Evolutionary conservation across 306 rosid genomes (phyloP).

Genomic region (Lathyrus aphaca): DNA sequence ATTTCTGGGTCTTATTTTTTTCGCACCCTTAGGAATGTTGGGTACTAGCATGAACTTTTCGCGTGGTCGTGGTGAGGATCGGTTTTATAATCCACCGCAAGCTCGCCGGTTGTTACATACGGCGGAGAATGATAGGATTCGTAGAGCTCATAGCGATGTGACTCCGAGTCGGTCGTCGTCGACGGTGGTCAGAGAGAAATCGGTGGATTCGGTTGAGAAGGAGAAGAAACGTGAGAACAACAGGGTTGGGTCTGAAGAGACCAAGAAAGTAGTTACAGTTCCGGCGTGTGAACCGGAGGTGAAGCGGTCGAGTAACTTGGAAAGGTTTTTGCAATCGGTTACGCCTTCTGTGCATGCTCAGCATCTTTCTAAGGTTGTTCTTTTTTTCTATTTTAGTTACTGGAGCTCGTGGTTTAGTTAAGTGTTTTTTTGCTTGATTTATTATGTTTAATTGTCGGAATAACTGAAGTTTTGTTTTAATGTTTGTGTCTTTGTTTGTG

Average conservation of each 20-base stretch:
- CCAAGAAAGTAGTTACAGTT: conserved; percentile 37
- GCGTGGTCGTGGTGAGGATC: conserved; percentile 71
- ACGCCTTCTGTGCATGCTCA: conserved; percentile 72
- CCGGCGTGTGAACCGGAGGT: conserved; percentile 44
- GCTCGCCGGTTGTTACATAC: conserved; percentile 54
- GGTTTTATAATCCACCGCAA: conserved; percentile 59
- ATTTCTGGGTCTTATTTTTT: not conserved
- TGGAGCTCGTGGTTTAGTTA: not conserved
- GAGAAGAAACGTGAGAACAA: conserved; percentile 47
- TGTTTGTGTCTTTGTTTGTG: conserved; percentile 21
- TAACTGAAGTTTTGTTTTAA: conserved; percentile 9
- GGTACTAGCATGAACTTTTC: conserved; percentile 64
- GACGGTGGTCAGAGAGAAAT: conserved; percentile 14
- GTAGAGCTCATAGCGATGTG: conserved; percentile 62
- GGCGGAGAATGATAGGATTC: conserved; percentile 49
- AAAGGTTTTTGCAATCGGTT: conserved; percentile 70
- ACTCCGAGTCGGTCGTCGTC: conserved; percentile 36
- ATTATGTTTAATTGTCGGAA: not conserved
- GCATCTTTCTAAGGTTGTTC: conserved; percentile 61
- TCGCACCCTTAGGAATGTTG: conserved; percentile 49
- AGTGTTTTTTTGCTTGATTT: not conserved
- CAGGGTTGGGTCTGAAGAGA: conserved; percentile 45
- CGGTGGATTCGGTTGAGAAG: conserved; percentile 35
- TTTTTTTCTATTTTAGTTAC: conserved; percentile 3
- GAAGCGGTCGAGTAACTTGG: conserved; percentile 62